Conservation (phyloP, 768 basidiomycete genomes). For the Rhizopogon rudus region DNA sequence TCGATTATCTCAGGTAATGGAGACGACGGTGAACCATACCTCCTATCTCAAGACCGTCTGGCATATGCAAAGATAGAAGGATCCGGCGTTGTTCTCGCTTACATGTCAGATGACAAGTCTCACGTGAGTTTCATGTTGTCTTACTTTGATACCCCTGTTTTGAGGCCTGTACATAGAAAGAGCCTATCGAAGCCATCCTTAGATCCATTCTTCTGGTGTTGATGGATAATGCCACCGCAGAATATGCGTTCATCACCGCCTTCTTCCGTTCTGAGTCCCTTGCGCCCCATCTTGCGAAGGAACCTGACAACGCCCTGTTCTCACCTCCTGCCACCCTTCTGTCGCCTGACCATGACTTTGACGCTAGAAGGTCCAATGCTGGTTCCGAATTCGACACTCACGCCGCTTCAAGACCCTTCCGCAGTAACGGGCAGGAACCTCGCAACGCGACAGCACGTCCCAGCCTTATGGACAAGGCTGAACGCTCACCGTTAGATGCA, state of each 20-base stretch:
- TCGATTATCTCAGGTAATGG: conserved; percentile 46
- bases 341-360: conserved; percentile 37
- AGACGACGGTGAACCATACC: conserved; percentile 32
- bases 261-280: conserved; percentile 61
- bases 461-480: conserved; percentile 46
- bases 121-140: conserved; percentile 57
- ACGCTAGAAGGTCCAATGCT: conserved; percentile 36
- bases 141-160: conserved; percentile 5
- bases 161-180: conserved; percentile 48
- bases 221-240: conserved; percentile 91
- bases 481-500: conserved; percentile 51
- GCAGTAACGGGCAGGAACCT: conserved; percentile 17
- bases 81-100: conserved; percentile 74
- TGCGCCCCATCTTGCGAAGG: conserved; percentile 29
- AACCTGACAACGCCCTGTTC: conserved; percentile 29
- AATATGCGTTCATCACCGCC: conserved; percentile 80
- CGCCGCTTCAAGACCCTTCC: conserved; percentile 19
- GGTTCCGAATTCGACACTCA: conserved; percentile 48
- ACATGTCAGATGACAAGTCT: conserved; percentile 84
- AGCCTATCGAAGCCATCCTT: conserved; percentile 76
- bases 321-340: conserved; percentile 32
- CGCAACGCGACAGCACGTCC: conserved; percentile 19
- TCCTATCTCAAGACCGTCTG: conserved; percentile 55
- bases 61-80: conserved; percentile 72
- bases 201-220: conserved; percentile 86